phyloP scores from a whole-genome alignment of 1,139 yeast genomes.

The Torulaspora globosa region DNA sequence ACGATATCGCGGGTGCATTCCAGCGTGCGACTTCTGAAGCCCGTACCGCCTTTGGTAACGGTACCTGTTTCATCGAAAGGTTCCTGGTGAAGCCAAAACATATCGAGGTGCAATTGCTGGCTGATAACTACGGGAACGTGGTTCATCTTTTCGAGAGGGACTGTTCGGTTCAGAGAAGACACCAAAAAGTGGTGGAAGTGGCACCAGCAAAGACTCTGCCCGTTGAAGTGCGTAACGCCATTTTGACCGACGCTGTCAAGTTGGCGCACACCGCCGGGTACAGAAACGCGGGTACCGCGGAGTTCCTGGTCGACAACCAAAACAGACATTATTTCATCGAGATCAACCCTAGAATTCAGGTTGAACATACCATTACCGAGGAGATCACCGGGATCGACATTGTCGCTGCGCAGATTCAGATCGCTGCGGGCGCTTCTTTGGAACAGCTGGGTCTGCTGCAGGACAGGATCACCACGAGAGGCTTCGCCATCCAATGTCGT shows the following conservation, averaged over 20 bases:
- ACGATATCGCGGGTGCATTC: slow-evolving; percentile 87
- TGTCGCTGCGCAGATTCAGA: slow-evolving; percentile 98
- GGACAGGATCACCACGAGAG: slow-evolving; percentile 91
- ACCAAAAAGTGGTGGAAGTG: slow-evolving; percentile 97
- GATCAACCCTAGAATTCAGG: slow-evolving; percentile 98
- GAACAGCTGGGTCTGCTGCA: slow-evolving; percentile 88
- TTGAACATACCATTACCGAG: slow-evolving; percentile 97
- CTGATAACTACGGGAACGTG: slow-evolving; percentile 91
- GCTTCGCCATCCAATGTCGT: slow-evolving; percentile 98
- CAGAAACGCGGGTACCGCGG: slow-evolving; percentile 98
- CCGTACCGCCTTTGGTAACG: slow-evolving; percentile 90
- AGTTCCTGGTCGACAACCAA: slow-evolving; percentile 88
- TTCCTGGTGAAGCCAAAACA: slow-evolving; percentile 95
- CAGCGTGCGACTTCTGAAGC: slow-evolving; percentile 94
- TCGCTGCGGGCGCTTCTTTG: slow-evolving; percentile 96
- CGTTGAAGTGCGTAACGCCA: slow-evolving; percentile 76
- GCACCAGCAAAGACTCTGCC: slow-evolving; percentile 98
- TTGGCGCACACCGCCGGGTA: slow-evolving; percentile 85
- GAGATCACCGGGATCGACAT: slow-evolving; percentile 98
- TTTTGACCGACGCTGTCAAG: slow-evolving; percentile 88
- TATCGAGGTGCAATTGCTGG: slow-evolving; percentile 94
- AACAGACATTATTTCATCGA: slow-evolving; percentile 97
- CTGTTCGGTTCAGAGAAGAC: slow-evolving; percentile 98
- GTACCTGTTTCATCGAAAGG: slow-evolving; percentile 96
- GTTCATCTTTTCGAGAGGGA: slow-evolving; percentile 96